Evolutionary conservation across 2,329 filamentous ascomycete species (phyloP).

Genomic region (Cercospora nicotianae): DNA sequence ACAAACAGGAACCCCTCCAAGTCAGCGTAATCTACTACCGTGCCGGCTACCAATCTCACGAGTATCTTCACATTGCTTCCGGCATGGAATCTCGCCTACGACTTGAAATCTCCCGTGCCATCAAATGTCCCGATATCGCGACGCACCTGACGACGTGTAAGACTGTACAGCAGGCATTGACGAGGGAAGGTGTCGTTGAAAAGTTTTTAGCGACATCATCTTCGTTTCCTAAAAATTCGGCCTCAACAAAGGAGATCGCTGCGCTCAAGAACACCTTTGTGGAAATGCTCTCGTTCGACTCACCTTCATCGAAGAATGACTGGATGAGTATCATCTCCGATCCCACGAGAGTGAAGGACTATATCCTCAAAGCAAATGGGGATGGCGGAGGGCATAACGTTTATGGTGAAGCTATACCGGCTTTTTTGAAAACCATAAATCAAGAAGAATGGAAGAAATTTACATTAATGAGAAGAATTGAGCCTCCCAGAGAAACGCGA

Average conservation of each 20-base stretch:
- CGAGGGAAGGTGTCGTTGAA: slow-evolving; percentile 10
- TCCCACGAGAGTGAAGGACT: slow-evolving; percentile 28
- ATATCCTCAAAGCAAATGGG: slow-evolving; percentile 48
- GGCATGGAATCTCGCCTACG: slow-evolving; percentile 38
- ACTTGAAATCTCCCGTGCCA: slow-evolving; percentile 44
- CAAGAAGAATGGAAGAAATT: slow-evolving; percentile 39
- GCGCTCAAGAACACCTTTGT: slow-evolving; percentile 42
- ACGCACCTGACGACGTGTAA: slow-evolving; percentile 48
- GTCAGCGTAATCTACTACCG: slow-evolving; percentile 48
- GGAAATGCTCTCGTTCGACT: slow-evolving; percentile 41
- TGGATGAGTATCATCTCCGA: slow-evolving; percentile 35
- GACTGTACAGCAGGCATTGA: slow-evolving; percentile 46
- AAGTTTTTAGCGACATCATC: not conserved
- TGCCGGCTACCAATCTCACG: slow-evolving; percentile 45
- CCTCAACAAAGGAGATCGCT: not conserved
- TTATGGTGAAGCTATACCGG: slow-evolving; percentile 42
- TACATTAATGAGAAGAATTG: slow-evolving; percentile 46
- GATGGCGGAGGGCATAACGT: slow-evolving; percentile 50
- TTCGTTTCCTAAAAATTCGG: not conserved
- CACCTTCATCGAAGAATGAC: slow-evolving; percentile 32
- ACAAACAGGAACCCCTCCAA: slow-evolving; percentile 34
- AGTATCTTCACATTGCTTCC: slow-evolving; percentile 37
- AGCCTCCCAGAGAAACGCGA: slow-evolving; percentile 32
- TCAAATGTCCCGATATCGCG: slow-evolving; percentile 49
- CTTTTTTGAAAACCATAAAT: slow-evolving; percentile 35